phyloP scores from a whole-genome alignment of 768 basidiomycete species.

The Leccinum subgranulosum region DNA sequence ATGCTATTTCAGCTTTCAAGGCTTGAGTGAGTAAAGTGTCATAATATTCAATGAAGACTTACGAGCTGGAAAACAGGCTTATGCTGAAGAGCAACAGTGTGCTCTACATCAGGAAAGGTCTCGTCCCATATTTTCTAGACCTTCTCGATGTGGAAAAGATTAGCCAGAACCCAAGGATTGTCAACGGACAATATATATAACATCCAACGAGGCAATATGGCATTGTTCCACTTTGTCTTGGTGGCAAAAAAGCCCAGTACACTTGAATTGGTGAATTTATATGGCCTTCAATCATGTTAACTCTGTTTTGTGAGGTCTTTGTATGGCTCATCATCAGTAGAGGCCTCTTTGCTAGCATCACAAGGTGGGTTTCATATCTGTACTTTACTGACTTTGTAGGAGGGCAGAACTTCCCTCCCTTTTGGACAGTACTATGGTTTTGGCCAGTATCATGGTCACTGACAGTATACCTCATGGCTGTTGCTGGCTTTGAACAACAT shows the following conservation, averaged over 20 bases:
- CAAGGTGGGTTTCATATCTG: no score
- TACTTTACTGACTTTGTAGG: no score
- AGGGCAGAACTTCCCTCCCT: no score
- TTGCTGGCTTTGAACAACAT: no score
- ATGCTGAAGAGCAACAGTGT: neutral
- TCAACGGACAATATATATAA: neutral
- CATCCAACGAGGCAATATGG: neutral
- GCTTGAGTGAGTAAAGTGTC: neutral
- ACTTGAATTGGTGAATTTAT: neutral
- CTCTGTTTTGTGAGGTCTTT: neutral
- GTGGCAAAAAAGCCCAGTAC: neutral
- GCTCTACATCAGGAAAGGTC: neutral
- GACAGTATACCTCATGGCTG: no score
- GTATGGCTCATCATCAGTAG: no score
- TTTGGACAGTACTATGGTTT: no score
- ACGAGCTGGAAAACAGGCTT: neutral
- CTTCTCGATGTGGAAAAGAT: neutral
- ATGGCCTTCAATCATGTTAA: neutral
- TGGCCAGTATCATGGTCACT: no score
- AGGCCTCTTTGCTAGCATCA: no score
- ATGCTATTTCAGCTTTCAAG: neutral
- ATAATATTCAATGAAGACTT: neutral
- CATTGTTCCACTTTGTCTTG: neutral
- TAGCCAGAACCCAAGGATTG: neutral
- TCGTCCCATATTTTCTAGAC: neutral